Conservation (phyloP, 495 filamentous ascomycete genomes). For the Poronia punctata region DNA sequence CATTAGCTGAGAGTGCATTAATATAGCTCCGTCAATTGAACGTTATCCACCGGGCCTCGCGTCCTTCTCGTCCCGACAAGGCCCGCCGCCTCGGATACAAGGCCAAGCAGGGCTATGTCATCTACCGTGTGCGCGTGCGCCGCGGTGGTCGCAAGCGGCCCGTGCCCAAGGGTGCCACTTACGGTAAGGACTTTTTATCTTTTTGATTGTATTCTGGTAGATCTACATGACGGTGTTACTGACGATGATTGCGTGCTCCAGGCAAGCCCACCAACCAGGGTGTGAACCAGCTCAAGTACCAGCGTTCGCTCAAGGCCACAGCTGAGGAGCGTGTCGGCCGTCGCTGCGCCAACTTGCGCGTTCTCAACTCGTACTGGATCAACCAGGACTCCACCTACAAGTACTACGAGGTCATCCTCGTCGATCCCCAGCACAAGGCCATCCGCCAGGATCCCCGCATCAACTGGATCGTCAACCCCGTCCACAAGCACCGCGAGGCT, state of each 20-base stretch:
- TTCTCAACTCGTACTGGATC: slow-evolving; percentile 99
- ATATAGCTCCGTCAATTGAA: slow-evolving; percentile 99
- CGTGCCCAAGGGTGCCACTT: slow-evolving; percentile 95
- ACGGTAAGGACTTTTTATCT: slow-evolving; percentile 53
- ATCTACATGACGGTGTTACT: slow-evolving; percentile 1
- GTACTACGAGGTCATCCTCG: slow-evolving; percentile 99
- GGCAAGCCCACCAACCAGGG: slow-evolving; percentile 99
- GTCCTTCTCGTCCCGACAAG: slow-evolving; percentile 98
- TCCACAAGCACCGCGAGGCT: slow-evolving; percentile 99
- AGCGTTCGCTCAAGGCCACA: slow-evolving; percentile 92
- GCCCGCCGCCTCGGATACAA: slow-evolving; percentile 99
- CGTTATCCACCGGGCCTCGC: slow-evolving; percentile 97
- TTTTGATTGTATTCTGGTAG: background rate
- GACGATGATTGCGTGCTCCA: slow-evolving; percentile 30
- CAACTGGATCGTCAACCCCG: slow-evolving; percentile 99
- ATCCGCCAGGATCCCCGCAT: slow-evolving; percentile 98
- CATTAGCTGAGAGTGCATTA: slow-evolving; percentile 98
- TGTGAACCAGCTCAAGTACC: slow-evolving; percentile 99
- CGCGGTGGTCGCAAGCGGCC: slow-evolving; percentile 96
- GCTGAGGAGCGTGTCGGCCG: slow-evolving; percentile 99
- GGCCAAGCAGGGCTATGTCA: slow-evolving; percentile 99
- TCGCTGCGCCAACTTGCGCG: slow-evolving; percentile 95
- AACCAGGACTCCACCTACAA: slow-evolving; percentile 99
- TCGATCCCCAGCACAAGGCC: slow-evolving; percentile 99
- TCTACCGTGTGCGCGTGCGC: slow-evolving; percentile 97